These are phyloP conservation scores for Fragaria iinumae DNA, from an alignment of 306 rosid species.

Conservation along the genomic window DNA sequence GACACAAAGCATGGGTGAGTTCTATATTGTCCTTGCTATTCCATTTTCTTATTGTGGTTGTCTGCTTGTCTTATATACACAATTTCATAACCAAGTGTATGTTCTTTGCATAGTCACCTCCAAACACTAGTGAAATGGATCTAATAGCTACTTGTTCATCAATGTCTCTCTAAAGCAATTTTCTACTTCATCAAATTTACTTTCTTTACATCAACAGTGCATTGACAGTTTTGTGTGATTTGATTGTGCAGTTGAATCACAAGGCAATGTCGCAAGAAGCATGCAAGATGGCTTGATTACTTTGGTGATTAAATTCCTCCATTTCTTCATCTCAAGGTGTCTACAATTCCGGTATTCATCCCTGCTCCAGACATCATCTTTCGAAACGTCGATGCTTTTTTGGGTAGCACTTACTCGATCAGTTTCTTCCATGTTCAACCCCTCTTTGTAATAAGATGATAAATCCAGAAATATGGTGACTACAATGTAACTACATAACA, in stretches of 20 bases:
- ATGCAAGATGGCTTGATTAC: conserved; percentile 23
- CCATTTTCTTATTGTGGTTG: not conserved
- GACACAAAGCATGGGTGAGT: conserved; percentile 21
- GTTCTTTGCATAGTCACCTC: not conserved
- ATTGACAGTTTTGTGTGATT: not conserved
- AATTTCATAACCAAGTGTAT: not conserved
- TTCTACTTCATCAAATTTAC: not conserved
- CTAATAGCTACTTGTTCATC: not conserved
- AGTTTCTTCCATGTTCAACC: conserved; percentile 21
- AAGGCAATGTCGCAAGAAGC: conserved; percentile 7
- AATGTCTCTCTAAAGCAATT: not conserved
- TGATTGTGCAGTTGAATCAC: conserved; percentile 24
- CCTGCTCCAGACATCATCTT: conserved; percentile 9
- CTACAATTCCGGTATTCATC: conserved; percentile 29
- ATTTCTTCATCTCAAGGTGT: conserved; percentile 34
- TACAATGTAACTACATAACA: not conserved
- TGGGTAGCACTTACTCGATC: conserved; percentile 26
- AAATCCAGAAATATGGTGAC: not conserved
- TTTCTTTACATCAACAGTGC: not conserved
- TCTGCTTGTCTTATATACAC: not conserved
- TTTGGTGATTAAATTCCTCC: conserved; percentile 26
- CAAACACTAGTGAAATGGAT: not conserved
- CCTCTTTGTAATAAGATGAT: conserved; percentile 5
- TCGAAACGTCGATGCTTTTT: conserved; percentile 17
- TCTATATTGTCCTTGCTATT: not conserved